These are phyloP conservation scores for Fusarium verticillioides DNA, from an alignment of 2,329 filamentous ascomycete genomes.

Conservation along the genomic window DNA sequence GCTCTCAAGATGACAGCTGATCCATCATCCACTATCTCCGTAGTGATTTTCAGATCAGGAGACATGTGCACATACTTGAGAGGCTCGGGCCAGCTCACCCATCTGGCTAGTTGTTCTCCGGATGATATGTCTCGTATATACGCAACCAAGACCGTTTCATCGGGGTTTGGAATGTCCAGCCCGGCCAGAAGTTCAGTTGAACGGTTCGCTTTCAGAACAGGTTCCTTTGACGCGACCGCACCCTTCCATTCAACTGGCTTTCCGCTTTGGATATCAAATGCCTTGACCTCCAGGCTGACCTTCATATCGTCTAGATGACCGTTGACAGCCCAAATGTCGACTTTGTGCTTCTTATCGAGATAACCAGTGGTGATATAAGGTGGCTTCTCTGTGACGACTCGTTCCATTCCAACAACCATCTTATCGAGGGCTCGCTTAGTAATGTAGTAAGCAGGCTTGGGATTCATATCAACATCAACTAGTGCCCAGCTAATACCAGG, in stretches of 20 bases:
- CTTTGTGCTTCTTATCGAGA: neutral
- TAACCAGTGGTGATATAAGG: slow-evolving; percentile 11
- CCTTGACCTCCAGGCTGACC: neutral
- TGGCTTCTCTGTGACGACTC: neutral
- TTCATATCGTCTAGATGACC: neutral
- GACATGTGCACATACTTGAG: neutral
- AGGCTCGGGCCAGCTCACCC: slow-evolving; percentile 14
- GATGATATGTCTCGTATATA: neutral
- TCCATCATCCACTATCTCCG: rapidly evolving
- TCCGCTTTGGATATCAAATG: neutral
- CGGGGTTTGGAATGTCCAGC: neutral
- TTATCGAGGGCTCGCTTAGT: neutral
- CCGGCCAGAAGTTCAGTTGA: neutral
- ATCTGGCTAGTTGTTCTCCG: neutral
- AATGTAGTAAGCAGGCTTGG: slow-evolving; percentile 3
- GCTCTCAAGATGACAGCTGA: neutral
- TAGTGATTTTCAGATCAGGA: neutral
- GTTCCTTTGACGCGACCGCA: rapidly evolving
- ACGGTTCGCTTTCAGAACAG: neutral
- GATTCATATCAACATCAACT: neutral
- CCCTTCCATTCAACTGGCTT: rapidly evolving
- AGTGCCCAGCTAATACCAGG: slow-evolving; percentile 10
- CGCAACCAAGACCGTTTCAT: neutral
- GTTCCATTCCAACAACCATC: neutral
- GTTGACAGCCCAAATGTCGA: neutral